phyloP scores from a whole-genome alignment of 2,329 filamentous ascomycete species.

The Coniochaeta prunicola region DNA sequence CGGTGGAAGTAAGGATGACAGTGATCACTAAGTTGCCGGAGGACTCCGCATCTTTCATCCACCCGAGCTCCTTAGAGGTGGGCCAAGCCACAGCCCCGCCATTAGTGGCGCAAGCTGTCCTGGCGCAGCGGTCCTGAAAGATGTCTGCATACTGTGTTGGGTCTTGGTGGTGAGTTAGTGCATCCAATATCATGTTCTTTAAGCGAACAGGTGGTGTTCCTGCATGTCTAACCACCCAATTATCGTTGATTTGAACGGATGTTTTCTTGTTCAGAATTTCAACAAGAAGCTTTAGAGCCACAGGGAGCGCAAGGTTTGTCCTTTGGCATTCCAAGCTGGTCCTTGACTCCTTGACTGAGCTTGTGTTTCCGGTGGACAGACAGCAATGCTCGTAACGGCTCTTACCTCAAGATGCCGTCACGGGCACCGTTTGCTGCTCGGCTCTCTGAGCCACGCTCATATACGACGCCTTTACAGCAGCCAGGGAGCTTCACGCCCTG shows the following conservation, averaged over 20 bases:
- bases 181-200: not conserved
- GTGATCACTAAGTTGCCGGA: not conserved
- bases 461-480: not conserved
- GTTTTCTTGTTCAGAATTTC: not conserved
- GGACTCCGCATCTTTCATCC: not conserved
- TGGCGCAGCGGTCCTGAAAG: not conserved
- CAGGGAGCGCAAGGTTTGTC: not conserved
- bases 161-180: too few relatives aligned
- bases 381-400: not conserved
- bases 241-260: not conserved
- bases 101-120: not conserved
- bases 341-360: not conserved
- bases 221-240: not conserved
- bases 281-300: not conserved
- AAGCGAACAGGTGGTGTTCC: not conserved
- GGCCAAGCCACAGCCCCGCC: not conserved
- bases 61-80: too few relatives aligned
- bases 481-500: conserved; percentile 18
- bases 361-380: not conserved
- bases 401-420: not conserved
- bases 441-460: not conserved
- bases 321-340: not conserved
- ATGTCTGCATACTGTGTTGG: not conserved
- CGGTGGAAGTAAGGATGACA: conserved; percentile 2
- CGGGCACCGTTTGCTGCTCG: not conserved